Evolutionary conservation across 768 basidiomycete genomes (phyloP).

Genomic region (Ephemerocybe angulata): DNA sequence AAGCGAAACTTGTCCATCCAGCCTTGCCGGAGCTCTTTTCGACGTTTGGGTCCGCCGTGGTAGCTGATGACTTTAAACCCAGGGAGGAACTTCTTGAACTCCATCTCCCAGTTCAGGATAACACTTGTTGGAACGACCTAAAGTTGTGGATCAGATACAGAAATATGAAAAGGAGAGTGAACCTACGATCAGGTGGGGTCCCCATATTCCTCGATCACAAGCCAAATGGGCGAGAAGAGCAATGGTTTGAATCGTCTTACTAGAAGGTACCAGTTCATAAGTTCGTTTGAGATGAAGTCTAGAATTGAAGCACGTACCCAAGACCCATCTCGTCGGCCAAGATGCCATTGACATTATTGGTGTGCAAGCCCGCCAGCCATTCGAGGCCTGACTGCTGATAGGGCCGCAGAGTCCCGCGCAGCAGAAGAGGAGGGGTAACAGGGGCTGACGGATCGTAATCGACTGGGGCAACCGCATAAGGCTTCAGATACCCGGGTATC

Average conservation of each 20-base stretch:
- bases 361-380: conserved; percentile 88
- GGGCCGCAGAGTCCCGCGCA: conserved; percentile 84
- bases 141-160: neutral
- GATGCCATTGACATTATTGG: conserved; percentile 77
- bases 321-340: conserved; percentile 94
- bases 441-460: conserved; percentile 59
- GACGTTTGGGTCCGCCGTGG: conserved; percentile 84
- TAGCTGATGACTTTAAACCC: conserved; percentile 86
- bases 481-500: conserved; percentile 56
- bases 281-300: neutral
- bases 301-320: conserved; percentile 52
- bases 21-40: conserved; percentile 85
- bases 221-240: conserved; percentile 89
- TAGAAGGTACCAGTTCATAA: conserved; percentile 26
- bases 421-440: conserved; percentile 64
- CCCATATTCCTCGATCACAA: conserved; percentile 87
- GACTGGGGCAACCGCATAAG: conserved; percentile 69
- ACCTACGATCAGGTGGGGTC: conserved; percentile 82
- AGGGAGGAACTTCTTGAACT: conserved; percentile 94
- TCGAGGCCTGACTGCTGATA: conserved; percentile 93
- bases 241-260: conserved; percentile 96
- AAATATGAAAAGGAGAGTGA: neutral
- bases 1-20: conserved; percentile 89
- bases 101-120: conserved; percentile 93
- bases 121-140: conserved; percentile 91